These are phyloP conservation scores for Melanomma pulvis-pyrius DNA, from an alignment of 495 filamentous ascomycete genomes.

Conservation along the genomic window DNA sequence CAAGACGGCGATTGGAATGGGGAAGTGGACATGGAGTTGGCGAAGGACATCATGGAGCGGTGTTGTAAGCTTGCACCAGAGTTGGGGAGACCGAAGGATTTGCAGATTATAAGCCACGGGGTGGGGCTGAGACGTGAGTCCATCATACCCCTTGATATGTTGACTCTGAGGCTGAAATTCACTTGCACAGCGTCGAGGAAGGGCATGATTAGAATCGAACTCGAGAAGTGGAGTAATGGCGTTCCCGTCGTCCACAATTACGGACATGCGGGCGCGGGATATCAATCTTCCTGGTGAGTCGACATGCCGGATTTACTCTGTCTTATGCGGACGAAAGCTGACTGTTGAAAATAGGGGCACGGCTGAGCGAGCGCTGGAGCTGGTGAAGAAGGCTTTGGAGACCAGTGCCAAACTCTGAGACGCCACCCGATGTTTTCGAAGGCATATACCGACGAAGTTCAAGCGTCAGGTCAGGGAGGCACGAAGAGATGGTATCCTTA, in stretches of 20 bases:
- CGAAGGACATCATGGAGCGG: constrained; percentile 34
- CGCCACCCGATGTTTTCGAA: no score
- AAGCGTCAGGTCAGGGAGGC: no score
- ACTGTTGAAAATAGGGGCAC: constrained; percentile 20
- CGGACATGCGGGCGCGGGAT: constrained; percentile 33
- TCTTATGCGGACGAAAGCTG: neutral
- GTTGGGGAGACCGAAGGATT: constrained; percentile 31
- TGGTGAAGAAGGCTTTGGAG: constrained; percentile 26
- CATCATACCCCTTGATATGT: neutral
- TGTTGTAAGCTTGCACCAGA: constrained; percentile 29
- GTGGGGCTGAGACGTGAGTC: constrained; percentile 35
- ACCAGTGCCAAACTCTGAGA: constrained; percentile 6
- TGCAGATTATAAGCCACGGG: constrained; percentile 31
- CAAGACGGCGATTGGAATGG: constrained; percentile 32
- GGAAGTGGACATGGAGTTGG: constrained; percentile 34
- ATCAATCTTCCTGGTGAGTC: constrained; percentile 35
- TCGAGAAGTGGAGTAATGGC: constrained; percentile 22
- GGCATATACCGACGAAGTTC: no score
- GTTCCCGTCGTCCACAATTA: constrained; percentile 33
- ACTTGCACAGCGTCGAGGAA: constrained; percentile 25
- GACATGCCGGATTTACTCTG: neutral
- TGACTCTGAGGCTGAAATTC: neutral
- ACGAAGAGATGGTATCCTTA: no score
- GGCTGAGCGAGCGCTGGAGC: constrained; percentile 14
- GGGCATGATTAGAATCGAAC: constrained; percentile 26